Evolutionary conservation across 2,329 filamentous ascomycete species (phyloP), one percentile per base, ranked within the genome.

Genomic region (Leptographium lundbergii): DNA sequence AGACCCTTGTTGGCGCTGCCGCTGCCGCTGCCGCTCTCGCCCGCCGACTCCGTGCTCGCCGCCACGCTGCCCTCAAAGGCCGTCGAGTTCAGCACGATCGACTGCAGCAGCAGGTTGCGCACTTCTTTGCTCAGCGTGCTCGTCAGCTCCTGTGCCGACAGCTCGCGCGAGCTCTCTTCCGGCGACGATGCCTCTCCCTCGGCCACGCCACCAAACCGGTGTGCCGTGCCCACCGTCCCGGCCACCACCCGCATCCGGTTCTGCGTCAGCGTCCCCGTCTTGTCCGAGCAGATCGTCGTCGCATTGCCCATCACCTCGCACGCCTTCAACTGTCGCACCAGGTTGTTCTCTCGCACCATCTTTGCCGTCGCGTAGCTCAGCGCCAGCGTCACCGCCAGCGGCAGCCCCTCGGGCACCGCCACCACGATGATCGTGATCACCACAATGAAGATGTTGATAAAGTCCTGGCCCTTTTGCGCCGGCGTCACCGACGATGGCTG

Each of bases 291-390:
- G 56, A 86, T 85, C 0, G 66, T 66, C 1, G 68, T 70, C 3
- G 82, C 82, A 65, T 85, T 90, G 57, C 87, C 87, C 87, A 90
- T 90, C 53, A 88, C 88, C 70, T 90, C 87, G 66, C 87, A 90
- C 25, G 87, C 86, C 66, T 88, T 87, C 59, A 91, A 77, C 60
- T 89, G 85, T 42, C 87, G 83, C 52, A 90, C 87, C 60, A 91
- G 73, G 66, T 90, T 90, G 72, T 88, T 87, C 70, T 90, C 87
- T 65, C 82, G 86, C 60, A 89, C 72, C 87, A 90, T 90, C 59
- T 85, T 81, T 13, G 83, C 88, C 1, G 87, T 90, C 5, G 87
- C 87, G 69, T 89, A 90, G 11, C 87, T 87, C 52, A 91, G 74
- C 19, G 87, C 87, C 29, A 91, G 75, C 0, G 87, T 91, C n/a